Percentiles rank a stretch among this genome's conserved stretches.
phyloP scores from a whole-genome alignment of 116 monocot genomes.

The Papilionanthe hybrid region DNA sequence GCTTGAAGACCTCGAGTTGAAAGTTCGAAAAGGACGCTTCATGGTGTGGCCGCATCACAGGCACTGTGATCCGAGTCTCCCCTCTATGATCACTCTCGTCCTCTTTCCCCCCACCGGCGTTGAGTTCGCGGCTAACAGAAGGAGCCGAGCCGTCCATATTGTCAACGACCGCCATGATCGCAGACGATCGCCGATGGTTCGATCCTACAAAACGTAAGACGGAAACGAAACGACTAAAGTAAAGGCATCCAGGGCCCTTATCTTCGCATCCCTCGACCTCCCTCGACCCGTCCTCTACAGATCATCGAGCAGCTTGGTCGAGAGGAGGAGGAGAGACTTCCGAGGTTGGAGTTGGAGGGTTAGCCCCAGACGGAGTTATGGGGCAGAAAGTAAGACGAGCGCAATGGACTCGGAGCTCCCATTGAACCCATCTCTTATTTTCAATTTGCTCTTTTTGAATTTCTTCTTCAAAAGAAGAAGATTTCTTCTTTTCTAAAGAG shows the following conservation, averaged over 20 bases:
- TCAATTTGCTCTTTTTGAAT: neutral
- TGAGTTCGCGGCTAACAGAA: neutral
- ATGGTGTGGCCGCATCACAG: neutral
- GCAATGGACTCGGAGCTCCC: neutral
- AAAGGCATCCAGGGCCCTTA: neutral
- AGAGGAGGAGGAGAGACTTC: neutral
- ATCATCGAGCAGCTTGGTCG: neutral
- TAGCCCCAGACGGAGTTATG: no score
- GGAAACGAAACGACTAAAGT: neutral
- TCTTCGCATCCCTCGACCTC: neutral
- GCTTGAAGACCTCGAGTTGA: constrained; percentile 1
- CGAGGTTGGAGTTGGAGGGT: neutral
- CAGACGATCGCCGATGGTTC: neutral
- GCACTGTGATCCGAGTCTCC: neutral
- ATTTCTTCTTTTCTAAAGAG: neutral
- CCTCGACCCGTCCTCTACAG: neutral
- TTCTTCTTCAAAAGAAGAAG: neutral
- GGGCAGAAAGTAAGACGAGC: no score
- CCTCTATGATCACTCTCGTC: neutral
- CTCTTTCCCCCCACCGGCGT: neutral
- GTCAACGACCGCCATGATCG: constrained; percentile 9
- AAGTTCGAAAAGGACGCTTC: neutral
- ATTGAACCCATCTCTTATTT: neutral
- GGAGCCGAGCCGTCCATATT: neutral
- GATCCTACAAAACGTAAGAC: neutral